Base-by-base conservation (phyloP, 164 flowering plant genomes). In the Vitis rupestris region DNA sequence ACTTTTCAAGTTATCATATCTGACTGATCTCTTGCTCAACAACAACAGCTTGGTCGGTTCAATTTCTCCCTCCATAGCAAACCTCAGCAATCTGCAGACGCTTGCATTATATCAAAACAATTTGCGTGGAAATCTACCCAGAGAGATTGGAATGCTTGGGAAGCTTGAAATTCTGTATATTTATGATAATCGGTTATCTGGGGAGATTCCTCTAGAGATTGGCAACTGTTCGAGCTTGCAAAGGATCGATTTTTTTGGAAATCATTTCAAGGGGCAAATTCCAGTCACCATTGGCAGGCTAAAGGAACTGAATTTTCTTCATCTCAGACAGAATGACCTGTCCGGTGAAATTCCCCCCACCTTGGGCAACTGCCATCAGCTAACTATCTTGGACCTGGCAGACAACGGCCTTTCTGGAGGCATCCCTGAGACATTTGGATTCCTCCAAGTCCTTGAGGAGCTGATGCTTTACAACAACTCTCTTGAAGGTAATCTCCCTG, bases 401-500 rank as follows among this genome's bases (percentile, higher is more conserved):
- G 99, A 95, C 64, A 95, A 95, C 65, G 75, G 59, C 10, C 83
- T 95, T 54, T 75, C 94, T 0, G 97, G 95, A 29, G 74, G 76
- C 1, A 82, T 95, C 53, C 99, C 99, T 0, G 78, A 68, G 6
- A 84, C 88, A 0, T 78, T 95, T 9, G 95, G 91, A 5, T 73
- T 65, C 59, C 84, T 95, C 8, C 68, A 65, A 19, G 77, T 82
- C 3, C 77, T 95, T 67, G 69, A 90, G 37, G 84, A 82, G 82
- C 65, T 93, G 53, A 87, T 93, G 93, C 97, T 95, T 50, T 95
- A 95, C 82, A 93, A 95, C 84, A 95, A 93, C 70, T 89, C 98
- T 0, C 87, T 95, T 16, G 82, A 83, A 80, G 98, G 99, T 70
- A 86, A 56, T 53, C 83, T 95, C 61, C 98, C 99, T 29, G 77